Evolutionary conservation across 257 asterid species (phyloP), one percentile per base, ranked within the genome.

Genomic region (Eucommia ulmoides): DNA sequence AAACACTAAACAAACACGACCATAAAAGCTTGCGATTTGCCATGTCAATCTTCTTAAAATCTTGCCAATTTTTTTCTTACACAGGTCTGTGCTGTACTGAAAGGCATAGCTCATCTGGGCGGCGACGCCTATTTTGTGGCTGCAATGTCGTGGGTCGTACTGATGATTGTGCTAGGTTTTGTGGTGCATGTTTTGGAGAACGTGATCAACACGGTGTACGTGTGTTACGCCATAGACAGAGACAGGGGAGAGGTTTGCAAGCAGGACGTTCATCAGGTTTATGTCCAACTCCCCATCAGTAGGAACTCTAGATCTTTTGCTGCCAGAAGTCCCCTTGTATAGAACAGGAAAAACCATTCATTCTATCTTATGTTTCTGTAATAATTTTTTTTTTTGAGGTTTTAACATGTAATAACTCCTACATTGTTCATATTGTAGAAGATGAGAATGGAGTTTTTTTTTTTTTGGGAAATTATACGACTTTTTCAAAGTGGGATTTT

Each of bases 221-320:
- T 91, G 25, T 91, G 98, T 70, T 91, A 91, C 6, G 96, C 95
- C 2, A 64, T 91, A 24, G 98, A 91, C 69, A 62, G 89, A 53
- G 96, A 91, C 59, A 69, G 77, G 49, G 98, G 94, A 3, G 96
- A 91, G 68, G 96, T 83, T 20, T 73, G 70, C 50, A 85, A 83
- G 56, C 93, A 78, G 59, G 93, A 83, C 3, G 86, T 91, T 23
- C 98, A 91, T 20, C 92, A 91, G 61, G 96, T 91, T 49, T 91
- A 86, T 49, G 93, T 77, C 52, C 83, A 81, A 63, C 96, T 91
- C 33, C 98, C 98, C 1, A 78, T 86, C 62, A 86, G 92, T 64
- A 75, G 95, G 74, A 76, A 89, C 61, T 83, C 70, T 48, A 71
- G 96, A 70, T 29, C 84, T 65, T 80, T 71, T 45, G 72, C 62